Conservation (phyloP, 2,329 filamentous ascomycete species). For the Pyrenochaeta sp. region DNA sequence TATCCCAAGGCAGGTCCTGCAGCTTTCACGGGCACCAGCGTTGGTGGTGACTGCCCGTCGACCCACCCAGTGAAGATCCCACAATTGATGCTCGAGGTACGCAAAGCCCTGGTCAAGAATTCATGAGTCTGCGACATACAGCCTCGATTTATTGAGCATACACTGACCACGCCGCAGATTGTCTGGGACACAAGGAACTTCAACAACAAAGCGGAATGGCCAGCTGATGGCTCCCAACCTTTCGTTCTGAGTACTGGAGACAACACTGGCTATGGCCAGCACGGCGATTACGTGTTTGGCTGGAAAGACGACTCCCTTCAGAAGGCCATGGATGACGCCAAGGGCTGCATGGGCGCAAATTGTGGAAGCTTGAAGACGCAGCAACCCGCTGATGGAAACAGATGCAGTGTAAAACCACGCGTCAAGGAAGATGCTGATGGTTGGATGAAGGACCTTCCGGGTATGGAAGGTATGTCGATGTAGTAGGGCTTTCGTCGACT, state of each 20-base stretch:
- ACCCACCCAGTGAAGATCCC: conserved; percentile 57
- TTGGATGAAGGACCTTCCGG: conserved; percentile 29
- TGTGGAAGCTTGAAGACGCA: conserved; percentile 38
- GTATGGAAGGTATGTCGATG: conserved; percentile 24
- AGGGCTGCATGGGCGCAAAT: conserved; percentile 38
- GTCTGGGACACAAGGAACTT: conserved; percentile 56
- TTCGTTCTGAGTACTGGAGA: conserved; percentile 38
- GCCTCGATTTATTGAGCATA: not conserved
- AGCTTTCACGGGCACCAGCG: conserved; percentile 28
- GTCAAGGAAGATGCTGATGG: conserved; percentile 36
- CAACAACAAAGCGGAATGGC: conserved; percentile 46
- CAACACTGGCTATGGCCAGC: conserved; percentile 32
- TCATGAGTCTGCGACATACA: not conserved
- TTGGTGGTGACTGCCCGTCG: conserved; percentile 50
- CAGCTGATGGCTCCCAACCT: conserved; percentile 36
- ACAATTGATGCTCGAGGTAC: conserved; percentile 56
- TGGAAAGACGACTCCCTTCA: conserved; percentile 42
- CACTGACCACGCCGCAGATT: conserved; percentile 14
- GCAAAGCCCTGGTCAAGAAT: not conserved
- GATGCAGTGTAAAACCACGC: conserved; percentile 30
- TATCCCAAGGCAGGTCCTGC: conserved; percentile 49
- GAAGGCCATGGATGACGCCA: conserved; percentile 41
- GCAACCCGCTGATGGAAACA: conserved; percentile 26
- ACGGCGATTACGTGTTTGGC: conserved; percentile 42
- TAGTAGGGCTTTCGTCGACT: not conserved